These are phyloP conservation scores for Colletotrichum sp. DNA, from an alignment of 2,329 filamentous ascomycete species.

Conservation along the genomic window DNA sequence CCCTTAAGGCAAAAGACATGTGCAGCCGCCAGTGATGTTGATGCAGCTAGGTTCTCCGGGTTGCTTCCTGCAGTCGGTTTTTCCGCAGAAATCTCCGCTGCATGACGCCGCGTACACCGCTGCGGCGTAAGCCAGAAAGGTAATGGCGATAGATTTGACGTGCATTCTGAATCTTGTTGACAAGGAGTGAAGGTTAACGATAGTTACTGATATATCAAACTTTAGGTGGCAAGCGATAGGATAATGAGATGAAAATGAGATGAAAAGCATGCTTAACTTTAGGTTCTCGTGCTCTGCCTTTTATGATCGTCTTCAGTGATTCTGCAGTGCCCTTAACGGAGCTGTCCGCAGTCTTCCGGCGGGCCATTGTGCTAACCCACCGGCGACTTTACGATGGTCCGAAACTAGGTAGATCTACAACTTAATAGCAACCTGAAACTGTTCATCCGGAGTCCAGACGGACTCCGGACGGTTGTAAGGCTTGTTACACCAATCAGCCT, in stretches of 20 bases:
- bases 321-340: background rate
- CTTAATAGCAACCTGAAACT: background rate
- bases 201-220: background rate
- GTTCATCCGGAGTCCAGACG: background rate
- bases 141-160: background rate
- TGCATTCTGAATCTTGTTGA: background rate
- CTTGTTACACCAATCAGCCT: background rate
- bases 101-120: background rate
- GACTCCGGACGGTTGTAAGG: background rate
- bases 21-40: background rate
- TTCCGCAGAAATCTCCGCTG: background rate
- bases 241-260: background rate
- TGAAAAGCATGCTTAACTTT: background rate
- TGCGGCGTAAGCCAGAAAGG: background rate
- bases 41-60: background rate
- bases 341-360: background rate
- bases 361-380: background rate
- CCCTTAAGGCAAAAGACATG: background rate
- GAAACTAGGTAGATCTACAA: background rate
- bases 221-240: accelerated
- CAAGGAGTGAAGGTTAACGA: background rate
- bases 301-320: accelerated
- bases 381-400: background rate
- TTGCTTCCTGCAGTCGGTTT: background rate
- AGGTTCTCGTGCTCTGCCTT: background rate